Base-by-base conservation (phyloP, 768 basidiomycete genomes). In the Mycena rosella region DNA sequence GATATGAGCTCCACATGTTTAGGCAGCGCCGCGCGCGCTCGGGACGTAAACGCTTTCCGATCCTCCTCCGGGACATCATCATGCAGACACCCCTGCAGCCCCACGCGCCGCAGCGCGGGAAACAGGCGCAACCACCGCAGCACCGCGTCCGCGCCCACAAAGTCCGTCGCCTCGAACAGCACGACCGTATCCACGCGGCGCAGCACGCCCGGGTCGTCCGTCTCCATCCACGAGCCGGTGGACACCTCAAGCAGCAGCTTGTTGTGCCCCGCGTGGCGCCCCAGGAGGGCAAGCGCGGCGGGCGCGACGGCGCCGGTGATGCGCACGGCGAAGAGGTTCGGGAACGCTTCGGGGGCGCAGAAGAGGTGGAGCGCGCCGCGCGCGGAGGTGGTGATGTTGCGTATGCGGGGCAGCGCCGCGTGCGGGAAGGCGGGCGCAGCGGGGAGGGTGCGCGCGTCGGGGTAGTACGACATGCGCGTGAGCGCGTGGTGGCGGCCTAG, bases 391-490 rank as follows among this genome's bases (percentile, higher is more conserved):
- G 65, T 63, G 54, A 70, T 47, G 32, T 63, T 58, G 18, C 69
- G 69, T 27, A 67, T 22, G 45, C 60, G 61, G 6, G 61, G 56
- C 2, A 70, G 30, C 24, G 55, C 38, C 18, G 30, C 32, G 44
- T 27, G 17, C 5, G 69, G 65, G 40, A 62, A 52, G 13, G 59
- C 30, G 4, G 36, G 45, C 14, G 45, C 68, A 34, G 52, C 44
- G 32, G 32, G 55, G 24, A 70, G 9, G 3, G 65, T 66, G 26
- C 10, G 40, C 18, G 63, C 55, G n/a, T 66, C 69, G 20, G 69
- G 69, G 24, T 66, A 58, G 61, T 70, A 70, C 15, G 53, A 55
- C 53, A 70, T 66, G 45, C 69, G 63, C n/a, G 65, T 56, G 9
- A 70, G 52, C 26, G 26, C 34, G 24, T 49, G 51, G 48, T 67